Evolutionary conservation across 2,329 filamentous ascomycete species (phyloP).

Genomic region (Cladophialophora carrionii): DNA sequence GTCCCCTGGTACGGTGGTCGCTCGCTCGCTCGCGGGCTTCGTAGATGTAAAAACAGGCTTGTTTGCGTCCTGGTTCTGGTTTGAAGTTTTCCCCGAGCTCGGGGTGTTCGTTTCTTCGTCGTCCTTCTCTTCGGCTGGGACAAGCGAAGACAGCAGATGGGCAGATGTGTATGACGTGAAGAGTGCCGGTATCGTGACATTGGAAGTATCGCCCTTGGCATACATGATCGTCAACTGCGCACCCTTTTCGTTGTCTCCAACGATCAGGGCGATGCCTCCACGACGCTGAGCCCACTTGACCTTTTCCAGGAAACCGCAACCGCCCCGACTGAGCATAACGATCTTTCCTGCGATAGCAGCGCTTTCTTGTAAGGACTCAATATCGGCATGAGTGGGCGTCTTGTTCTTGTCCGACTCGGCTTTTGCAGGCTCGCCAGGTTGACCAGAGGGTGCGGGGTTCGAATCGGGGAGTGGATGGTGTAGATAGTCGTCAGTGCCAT

Average conservation of each 20-base stretch:
- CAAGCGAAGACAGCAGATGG: conserved; percentile 84
- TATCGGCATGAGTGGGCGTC: conserved; percentile 72
- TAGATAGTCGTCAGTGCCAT: conserved; percentile 84
- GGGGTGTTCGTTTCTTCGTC: conserved; percentile 53
- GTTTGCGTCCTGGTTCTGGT: conserved; percentile 29
- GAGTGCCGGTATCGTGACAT: conserved; percentile 88
- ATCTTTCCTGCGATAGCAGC: conserved; percentile 94
- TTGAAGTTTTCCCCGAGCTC: conserved; percentile 22
- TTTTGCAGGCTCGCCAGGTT: conserved; percentile 43
- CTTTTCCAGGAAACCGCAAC: conserved; percentile 95
- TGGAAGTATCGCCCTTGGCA: conserved; percentile 92
- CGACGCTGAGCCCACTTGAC: conserved; percentile 94
- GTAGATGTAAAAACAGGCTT: conserved; percentile 42
- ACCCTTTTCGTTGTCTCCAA: conserved; percentile 88
- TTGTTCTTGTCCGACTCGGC: conserved; percentile 41
- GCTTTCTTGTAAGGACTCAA: conserved; percentile 85
- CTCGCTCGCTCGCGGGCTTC: conserved; percentile 35
- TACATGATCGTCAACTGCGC: conserved; percentile 96
- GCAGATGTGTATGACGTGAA: conserved; percentile 96
- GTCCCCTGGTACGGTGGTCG: conserved; percentile 26
- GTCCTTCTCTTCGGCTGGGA: conserved; percentile 69
- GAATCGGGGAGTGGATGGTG: conserved; percentile 61
- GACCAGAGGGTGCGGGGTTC: conserved; percentile 43
- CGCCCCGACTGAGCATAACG: conserved; percentile 85
- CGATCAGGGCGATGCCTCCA: conserved; percentile 85